Evolutionary conservation across 1,284 basidiomycete genomes (phyloP).

Genomic region (Trametes versicolor): DNA sequence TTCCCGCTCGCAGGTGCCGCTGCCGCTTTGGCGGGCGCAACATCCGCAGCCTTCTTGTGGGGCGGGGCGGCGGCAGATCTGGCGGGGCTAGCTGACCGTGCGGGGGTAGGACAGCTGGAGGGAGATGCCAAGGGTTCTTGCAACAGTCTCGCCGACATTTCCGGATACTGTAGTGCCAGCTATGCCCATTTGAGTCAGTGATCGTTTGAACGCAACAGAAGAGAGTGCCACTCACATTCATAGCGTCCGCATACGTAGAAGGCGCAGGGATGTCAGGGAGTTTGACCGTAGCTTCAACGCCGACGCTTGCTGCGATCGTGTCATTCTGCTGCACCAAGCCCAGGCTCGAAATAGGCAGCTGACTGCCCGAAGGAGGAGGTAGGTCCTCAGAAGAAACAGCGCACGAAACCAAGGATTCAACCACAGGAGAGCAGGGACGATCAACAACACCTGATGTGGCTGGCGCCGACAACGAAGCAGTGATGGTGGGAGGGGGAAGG

Average conservation of each 20-base stretch:
- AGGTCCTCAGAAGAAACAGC: no score
- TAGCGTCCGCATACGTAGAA: conserved; percentile 41
- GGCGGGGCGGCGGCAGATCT: not conserved
- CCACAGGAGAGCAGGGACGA: not conserved
- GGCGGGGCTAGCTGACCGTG: conserved; percentile 6
- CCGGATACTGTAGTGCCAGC: conserved; percentile 22
- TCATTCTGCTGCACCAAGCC: not conserved
- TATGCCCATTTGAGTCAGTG: not conserved
- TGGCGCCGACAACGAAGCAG: not conserved
- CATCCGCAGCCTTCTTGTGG: not conserved
- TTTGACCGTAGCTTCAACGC: not conserved
- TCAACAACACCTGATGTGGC: not conserved
- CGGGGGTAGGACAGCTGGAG: conserved; percentile 10
- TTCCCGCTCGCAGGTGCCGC: not conserved
- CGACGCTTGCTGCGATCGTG: not conserved
- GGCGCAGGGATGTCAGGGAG: conserved; percentile 31
- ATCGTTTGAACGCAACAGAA: not conserved
- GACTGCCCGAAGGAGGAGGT: not conserved
- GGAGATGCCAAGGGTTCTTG: conserved; percentile 24
- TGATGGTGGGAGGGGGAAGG: not conserved
- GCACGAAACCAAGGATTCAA: no score
- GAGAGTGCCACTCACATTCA: conserved; percentile 36
- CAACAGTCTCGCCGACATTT: conserved; percentile 20
- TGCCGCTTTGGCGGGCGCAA: not conserved
- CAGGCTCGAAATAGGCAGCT: not conserved